Percentiles rank a stretch among this genome's conserved stretches.
phyloP scores from a whole-genome alignment of 306 rosid genomes.

The Senna tora region DNA sequence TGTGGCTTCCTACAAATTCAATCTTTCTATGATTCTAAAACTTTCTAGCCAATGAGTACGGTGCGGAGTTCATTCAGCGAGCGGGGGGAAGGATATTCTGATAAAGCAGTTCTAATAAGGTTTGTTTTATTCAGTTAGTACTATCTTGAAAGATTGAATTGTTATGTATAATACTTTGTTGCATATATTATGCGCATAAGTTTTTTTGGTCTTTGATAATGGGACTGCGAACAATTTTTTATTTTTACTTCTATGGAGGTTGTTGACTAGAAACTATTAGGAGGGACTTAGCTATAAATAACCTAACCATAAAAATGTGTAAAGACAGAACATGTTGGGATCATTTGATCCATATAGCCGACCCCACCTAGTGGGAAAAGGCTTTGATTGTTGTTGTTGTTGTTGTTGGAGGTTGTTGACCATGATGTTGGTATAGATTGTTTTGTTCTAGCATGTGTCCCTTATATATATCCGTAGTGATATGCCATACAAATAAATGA shows the following conservation, averaged over 20 bases:
- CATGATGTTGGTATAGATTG: not conserved
- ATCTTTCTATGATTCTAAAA: slow-evolving; percentile 33
- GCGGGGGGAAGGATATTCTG: slow-evolving; percentile 89
- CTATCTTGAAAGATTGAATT: slow-evolving; percentile 15
- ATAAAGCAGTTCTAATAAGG: slow-evolving; percentile 91
- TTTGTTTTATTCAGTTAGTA: slow-evolving; percentile 41
- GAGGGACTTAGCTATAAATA: no score
- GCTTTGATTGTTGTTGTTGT: no score
- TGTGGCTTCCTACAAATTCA: slow-evolving; percentile 38
- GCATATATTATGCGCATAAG: not conserved
- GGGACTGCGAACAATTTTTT: not conserved
- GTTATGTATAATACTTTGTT: slow-evolving; percentile 5
- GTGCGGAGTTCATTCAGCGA: slow-evolving; percentile 82
- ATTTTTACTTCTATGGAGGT: not conserved
- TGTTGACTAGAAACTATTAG: no score
- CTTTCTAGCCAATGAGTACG: slow-evolving; percentile 77
- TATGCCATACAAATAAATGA: slow-evolving; percentile 25
- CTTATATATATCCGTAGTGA: not conserved
- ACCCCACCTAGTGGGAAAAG: no score
- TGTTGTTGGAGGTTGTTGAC: slow-evolving; percentile 4
- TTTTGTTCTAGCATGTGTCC: not conserved
- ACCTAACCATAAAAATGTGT: no score
- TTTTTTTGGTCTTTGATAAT: not conserved
- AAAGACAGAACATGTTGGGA: no score
- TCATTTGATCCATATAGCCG: no score